These are phyloP conservation scores for Trichopus zeylanicus DNA, from an alignment of 116 monocot genomes.

Conservation along the genomic window DNA sequence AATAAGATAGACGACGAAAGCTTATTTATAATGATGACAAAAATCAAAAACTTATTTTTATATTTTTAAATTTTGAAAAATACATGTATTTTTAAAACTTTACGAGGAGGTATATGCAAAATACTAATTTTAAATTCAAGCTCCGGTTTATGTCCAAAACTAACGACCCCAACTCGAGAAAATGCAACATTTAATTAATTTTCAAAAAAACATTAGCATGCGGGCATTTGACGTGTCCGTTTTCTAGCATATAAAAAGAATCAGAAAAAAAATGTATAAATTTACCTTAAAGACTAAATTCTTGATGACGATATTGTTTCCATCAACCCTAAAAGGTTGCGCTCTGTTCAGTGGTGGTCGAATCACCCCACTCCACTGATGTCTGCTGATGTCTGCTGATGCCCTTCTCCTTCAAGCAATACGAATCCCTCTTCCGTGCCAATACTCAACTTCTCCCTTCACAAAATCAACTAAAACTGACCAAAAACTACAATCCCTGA, in stretches of 20 bases:
- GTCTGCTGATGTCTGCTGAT: slow-evolving; percentile 11
- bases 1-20: too few relatives aligned
- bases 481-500: not conserved
- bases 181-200: too few relatives aligned
- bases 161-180: too few relatives aligned
- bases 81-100: too few relatives aligned
- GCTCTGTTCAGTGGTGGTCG: not conserved
- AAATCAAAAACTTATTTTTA: too few relatives aligned
- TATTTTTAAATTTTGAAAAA: too few relatives aligned
- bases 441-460: slow-evolving; percentile 30
- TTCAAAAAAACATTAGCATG: too few relatives aligned
- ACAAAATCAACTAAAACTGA: not conserved
- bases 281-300: slow-evolving; percentile 15
- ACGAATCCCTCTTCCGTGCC: slow-evolving; percentile 10
- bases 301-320: slow-evolving; percentile 17
- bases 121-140: too few relatives aligned
- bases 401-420: slow-evolving; percentile 32
- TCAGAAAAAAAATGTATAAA: not conserved
- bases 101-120: too few relatives aligned
- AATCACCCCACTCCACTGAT: slow-evolving; percentile 17
- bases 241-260: not conserved
- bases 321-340: slow-evolving; percentile 13
- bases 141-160: too few relatives aligned
- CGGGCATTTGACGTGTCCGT: too few relatives aligned
- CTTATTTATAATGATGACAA: too few relatives aligned